Evolutionary conservation across 2,329 filamentous ascomycete genomes (phyloP).

Genomic region (Colletotrichum tanaceti): DNA sequence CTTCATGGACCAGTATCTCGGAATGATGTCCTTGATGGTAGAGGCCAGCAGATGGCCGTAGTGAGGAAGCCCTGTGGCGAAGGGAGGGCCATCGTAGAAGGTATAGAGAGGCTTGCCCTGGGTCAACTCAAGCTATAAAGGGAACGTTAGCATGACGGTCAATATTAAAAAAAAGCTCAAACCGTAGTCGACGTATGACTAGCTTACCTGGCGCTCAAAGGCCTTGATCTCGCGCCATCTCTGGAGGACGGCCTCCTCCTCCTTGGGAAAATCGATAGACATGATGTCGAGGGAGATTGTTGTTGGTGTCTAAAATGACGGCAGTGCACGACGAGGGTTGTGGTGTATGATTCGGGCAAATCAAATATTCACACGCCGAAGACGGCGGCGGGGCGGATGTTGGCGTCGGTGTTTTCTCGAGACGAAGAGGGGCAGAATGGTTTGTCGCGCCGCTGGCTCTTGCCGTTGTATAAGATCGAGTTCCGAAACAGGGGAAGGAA

Average conservation of each 20-base stretch:
- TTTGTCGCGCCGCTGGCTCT: not conserved
- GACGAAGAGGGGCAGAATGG: not conserved
- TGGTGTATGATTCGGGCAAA: not conserved
- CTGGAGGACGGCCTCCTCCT: constrained; percentile 86
- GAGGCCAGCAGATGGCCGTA: constrained; percentile 84
- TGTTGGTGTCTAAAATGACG: not conserved
- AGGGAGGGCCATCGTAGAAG: constrained; percentile 91
- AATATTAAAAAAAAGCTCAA: not conserved
- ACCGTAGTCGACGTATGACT: not conserved
- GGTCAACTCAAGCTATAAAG: constrained; percentile 75
- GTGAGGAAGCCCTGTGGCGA: constrained; percentile 77
- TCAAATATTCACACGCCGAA: constrained; percentile 15
- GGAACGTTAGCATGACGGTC: constrained; percentile 10
- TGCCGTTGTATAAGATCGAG: not conserved
- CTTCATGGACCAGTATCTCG: constrained; percentile 97
- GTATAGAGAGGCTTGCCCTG: constrained; percentile 86
- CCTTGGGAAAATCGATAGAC: constrained; percentile 92
- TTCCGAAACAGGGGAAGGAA: not conserved
- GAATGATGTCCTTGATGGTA: constrained; percentile 97
- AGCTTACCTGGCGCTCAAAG: constrained; percentile 81
- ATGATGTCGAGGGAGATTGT: constrained; percentile 56
- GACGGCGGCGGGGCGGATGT: not conserved
- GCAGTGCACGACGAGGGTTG: not conserved
- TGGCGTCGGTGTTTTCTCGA: constrained; percentile 21
- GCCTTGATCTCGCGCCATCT: constrained; percentile 93